Conservation (phyloP, 1,284 basidiomycete species). For the Leccinum proliferum region DNA sequence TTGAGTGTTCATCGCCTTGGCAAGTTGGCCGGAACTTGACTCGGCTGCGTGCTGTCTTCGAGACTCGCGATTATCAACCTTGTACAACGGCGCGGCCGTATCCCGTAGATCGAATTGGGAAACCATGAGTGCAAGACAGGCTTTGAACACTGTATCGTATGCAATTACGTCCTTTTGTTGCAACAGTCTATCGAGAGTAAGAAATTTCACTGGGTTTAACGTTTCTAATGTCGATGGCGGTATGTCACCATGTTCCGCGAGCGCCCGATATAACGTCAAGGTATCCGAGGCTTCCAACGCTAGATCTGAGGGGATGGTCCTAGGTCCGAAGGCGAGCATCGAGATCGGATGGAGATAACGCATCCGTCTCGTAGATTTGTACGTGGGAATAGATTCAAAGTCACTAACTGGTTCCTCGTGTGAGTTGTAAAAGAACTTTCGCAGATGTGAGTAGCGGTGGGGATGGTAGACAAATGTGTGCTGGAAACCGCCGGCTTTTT, state of each 20-base stretch:
- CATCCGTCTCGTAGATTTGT: slow-evolving; percentile 35
- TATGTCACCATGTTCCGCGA: slow-evolving; percentile 24
- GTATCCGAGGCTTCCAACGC: slow-evolving; percentile 56
- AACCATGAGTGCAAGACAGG: slow-evolving; percentile 36
- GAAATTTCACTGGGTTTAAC: slow-evolving; percentile 44
- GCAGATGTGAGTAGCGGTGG: slow-evolving; percentile 66
- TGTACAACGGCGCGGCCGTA: slow-evolving; percentile 30
- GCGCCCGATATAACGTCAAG: slow-evolving; percentile 43
- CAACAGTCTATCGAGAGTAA: slow-evolving; percentile 36
- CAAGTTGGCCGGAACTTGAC: slow-evolving; percentile 15
- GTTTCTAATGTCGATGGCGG: slow-evolving; percentile 25
- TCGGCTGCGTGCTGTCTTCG: slow-evolving; percentile 32
- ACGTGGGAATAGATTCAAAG: slow-evolving; percentile 37
- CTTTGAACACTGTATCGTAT: slow-evolving; percentile 53
- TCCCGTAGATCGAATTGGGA: slow-evolving; percentile 34
- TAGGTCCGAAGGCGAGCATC: slow-evolving; percentile 44
- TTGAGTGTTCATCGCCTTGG: slow-evolving; percentile 25
- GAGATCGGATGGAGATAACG: slow-evolving; percentile 59
- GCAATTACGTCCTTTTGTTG: slow-evolving; percentile 52
- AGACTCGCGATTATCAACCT: slow-evolving; percentile 35
- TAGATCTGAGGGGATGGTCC: slow-evolving; percentile 52
- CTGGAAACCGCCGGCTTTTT: slow-evolving; percentile 48
- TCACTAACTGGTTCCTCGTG: slow-evolving; percentile 10
- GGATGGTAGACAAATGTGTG: slow-evolving; percentile 58
- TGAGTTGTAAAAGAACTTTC: slow-evolving; percentile 56